Base-by-base conservation (phyloP, 805 yeast species). In the Teunomyces barrocoloradensis region DNA sequence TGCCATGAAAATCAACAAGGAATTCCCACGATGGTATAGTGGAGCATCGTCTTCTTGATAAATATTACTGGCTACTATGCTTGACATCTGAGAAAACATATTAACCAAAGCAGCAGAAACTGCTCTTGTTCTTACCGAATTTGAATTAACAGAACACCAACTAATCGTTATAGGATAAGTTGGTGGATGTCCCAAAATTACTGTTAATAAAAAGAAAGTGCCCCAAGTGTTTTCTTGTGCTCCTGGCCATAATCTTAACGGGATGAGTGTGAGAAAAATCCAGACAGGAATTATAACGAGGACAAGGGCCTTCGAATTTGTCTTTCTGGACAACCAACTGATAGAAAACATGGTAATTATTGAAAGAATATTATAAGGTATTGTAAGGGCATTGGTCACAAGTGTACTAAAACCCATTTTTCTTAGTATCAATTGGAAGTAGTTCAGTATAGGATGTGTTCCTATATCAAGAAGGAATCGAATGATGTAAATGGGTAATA, bases 31-130 rank as follows among this genome's bases (percentile, higher is more conserved):
- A 33, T 72, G 72, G 58, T 86, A 86, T 30, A 73, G 57, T 1
- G 90, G 91, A 36, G 66, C 67, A 57, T 85, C 91, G 37, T 73
- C 75, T 1, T 61, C 60, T 39, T 83, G 63, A 61, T 85, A 85
- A 6, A 85, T 73, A 55, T 84, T 78, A 7, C 82, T 68, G 2
- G 81, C 67, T 9, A 78, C 65, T 42, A 85, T 80, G 17, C 71
- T 62, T 1, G 82, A 84, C 0, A 79, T 68, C 57, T 85, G 90
- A 1, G 79, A 80, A 59, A 73, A 77, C 73, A 84, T 82, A 56
- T 84, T 85, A 57, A 79, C 83, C 42, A 85, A 47, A 0, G 89
- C 82, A 0, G 87, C 80, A n/a, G 85, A 75, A 4, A 85, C 81
- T 0, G 89, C 79, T 54, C 91, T 69, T 2, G 80, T 68, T n/a